Evolutionary conservation across 2,329 filamentous ascomycete species (phyloP).

Genomic region (Penicillium sp.): DNA sequence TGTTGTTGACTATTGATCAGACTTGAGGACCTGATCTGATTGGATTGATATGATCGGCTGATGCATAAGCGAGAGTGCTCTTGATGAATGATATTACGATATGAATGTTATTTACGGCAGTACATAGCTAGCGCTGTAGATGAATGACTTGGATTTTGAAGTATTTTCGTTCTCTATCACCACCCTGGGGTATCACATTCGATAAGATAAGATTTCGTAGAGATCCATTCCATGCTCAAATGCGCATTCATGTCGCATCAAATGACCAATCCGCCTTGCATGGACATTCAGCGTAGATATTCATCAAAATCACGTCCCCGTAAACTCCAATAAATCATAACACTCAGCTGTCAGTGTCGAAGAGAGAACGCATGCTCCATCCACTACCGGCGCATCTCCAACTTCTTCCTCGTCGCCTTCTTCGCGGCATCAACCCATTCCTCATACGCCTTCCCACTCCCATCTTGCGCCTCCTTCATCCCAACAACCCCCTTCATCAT

Average conservation of each 20-base stretch:
- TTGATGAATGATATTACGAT: slow-evolving; percentile 18
- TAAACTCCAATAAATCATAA: not conserved
- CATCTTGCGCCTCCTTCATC: slow-evolving; percentile 67
- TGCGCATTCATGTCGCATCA: not conserved
- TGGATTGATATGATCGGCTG: not conserved
- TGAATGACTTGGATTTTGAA: slow-evolving; percentile 8
- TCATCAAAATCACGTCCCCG: not conserved
- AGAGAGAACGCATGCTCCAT: not conserved
- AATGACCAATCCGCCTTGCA: not conserved
- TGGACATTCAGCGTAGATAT: not conserved
- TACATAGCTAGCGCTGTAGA: slow-evolving; percentile 15
- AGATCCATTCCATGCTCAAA: slow-evolving; percentile 1
- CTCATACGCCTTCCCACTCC: slow-evolving; percentile 61
- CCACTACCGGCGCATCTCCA: slow-evolving; percentile 33
- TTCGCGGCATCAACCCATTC: slow-evolving; percentile 76
- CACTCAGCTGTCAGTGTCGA: not conserved
- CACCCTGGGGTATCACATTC: slow-evolving; percentile 19
- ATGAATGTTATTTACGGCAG: slow-evolving; percentile 12
- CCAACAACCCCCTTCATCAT: slow-evolving; percentile 83
- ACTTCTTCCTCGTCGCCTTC: slow-evolving; percentile 44
- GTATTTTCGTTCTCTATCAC: slow-evolving; percentile 5
- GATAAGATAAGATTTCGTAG: slow-evolving; percentile 6
- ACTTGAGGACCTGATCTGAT: not conserved
- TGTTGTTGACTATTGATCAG: slow-evolving; percentile 62
- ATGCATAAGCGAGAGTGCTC: not conserved